Evolutionary conservation across 1,284 basidiomycete genomes (phyloP).

Genomic region (Cryptococcus jaspeensis): DNA sequence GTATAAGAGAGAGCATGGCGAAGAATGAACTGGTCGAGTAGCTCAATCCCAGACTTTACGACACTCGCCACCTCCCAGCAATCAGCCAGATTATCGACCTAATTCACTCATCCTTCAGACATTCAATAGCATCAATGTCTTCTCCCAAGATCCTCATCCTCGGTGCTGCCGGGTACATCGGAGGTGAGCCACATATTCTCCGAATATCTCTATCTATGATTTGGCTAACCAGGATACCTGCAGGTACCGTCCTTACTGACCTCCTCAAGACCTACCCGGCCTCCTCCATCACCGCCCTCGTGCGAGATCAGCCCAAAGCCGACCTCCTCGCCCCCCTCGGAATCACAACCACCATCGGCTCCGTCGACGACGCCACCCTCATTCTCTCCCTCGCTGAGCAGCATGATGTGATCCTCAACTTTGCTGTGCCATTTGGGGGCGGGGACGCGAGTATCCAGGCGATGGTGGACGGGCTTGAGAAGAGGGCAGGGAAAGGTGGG

Average conservation of each 20-base stretch:
- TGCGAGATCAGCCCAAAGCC: conserved; percentile 10
- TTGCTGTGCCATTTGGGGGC: conserved; percentile 23
- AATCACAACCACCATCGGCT: conserved; percentile 12
- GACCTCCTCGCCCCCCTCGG: conserved; percentile 8
- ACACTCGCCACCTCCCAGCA: too few species aligned
- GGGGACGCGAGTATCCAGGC: conserved; percentile 19
- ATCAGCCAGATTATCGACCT: too few species aligned
- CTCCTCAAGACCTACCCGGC: conserved; percentile 15
- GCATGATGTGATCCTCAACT: conserved; percentile 22
- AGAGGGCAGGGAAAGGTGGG: conserved; percentile 1
- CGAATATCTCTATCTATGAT: too few species aligned
- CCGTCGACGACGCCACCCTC: conserved; percentile 8
- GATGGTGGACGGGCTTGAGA: conserved; percentile 18
- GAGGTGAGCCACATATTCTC: conserved; percentile 6
- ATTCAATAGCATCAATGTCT: conserved; percentile 1
- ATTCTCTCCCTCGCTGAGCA: conserved; percentile 8
- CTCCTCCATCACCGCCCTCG: conserved; percentile 15
- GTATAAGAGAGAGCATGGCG: too few species aligned
- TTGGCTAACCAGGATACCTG: too few species aligned
- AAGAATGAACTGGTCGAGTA: too few species aligned
- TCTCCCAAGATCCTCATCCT: conserved; percentile 17
- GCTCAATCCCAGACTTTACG: too few species aligned
- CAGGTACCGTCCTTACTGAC: conserved; percentile 11
- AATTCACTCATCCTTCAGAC: too few species aligned
- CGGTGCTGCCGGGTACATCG: conserved; percentile 23